phyloP scores from a whole-genome alignment of 805 yeast species.

The Priceomyces fermenticarens region DNA sequence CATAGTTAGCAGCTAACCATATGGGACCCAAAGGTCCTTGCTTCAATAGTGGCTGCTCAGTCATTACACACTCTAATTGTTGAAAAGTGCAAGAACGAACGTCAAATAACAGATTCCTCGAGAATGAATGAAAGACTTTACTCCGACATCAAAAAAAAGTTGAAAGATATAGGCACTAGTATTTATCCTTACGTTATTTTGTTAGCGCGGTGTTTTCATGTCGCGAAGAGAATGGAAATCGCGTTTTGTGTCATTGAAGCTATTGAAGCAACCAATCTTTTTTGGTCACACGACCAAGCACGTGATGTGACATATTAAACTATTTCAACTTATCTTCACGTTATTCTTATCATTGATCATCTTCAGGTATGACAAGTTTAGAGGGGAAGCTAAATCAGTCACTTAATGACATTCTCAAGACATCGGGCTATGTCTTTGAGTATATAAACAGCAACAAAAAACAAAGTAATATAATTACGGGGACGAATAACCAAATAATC shows the following conservation, averaged over 20 bases:
- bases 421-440: constrained; percentile 44
- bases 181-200: no score
- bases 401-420: constrained; percentile 38
- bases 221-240: neutral
- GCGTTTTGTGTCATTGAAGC: neutral
- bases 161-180: no score
- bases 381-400: constrained; percentile 38
- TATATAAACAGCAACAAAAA: constrained; percentile 37
- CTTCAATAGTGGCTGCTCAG: constrained; percentile 54
- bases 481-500: constrained; percentile 39
- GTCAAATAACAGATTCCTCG: no score
- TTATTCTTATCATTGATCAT: no score
- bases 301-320: neutral
- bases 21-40: constrained; percentile 87
- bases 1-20: constrained; percentile 91
- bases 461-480: constrained; percentile 40
- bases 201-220: constrained; percentile 2
- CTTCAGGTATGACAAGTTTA: constrained; percentile 20
- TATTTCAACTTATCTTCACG: neutral
- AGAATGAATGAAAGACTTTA: no score
- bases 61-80: constrained; percentile 7
- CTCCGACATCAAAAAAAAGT: no score
- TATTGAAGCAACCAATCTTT: no score
- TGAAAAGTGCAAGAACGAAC: no score
- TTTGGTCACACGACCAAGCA: neutral